Base-by-base conservation (phyloP, 352 stramenopile genomes). In the Pythium aquatile region DNA sequence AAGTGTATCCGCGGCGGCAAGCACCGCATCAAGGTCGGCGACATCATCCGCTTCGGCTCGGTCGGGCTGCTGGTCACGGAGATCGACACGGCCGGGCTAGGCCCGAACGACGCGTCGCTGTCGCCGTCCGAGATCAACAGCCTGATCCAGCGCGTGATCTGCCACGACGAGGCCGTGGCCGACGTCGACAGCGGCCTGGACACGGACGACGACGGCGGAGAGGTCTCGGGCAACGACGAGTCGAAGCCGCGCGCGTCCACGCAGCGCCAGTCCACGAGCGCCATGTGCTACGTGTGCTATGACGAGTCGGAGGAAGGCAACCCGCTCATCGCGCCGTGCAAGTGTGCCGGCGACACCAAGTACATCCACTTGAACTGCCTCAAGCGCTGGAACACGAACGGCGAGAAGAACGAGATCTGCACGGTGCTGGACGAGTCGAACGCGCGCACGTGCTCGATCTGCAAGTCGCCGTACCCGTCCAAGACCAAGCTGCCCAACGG, bases 321-420 rank as follows among this genome's bases (percentile, higher is more conserved):
- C 69, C 94, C 94, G 37, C 74, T 98, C 44, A 98, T 98, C 48
- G 89, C 93, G 32, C 94, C 94, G 0, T 98, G 94, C 79, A 98
- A 98, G 68, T 98, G 94, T 65, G 94, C 82, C 64, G 94, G 94
- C 17, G 94, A 98, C 72, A 98, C 94, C 40, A 96, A 97, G 70
- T 98, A 98, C 81, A 97, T 98, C 20, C 94, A 98, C 58, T 79
- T 98, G 9, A 96, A 98, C 67, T 98, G 94, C 66, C 81, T 98
- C 30, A 95, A 97, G 59, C 95, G 96, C 52, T 98, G 93, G 92
- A 97, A 98, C 76, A 95, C 84, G 16, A 95, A 95, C 63, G 84
- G 84, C 16, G 86, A 95, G 65, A 93, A 93, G 75, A 93, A 95
- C 53, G 84, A 95, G 66, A 93, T 95, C 68, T 95, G 86, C 59